Base-by-base conservation (phyloP, 2,329 filamentous ascomycete genomes). In the Penicillium sp. region DNA sequence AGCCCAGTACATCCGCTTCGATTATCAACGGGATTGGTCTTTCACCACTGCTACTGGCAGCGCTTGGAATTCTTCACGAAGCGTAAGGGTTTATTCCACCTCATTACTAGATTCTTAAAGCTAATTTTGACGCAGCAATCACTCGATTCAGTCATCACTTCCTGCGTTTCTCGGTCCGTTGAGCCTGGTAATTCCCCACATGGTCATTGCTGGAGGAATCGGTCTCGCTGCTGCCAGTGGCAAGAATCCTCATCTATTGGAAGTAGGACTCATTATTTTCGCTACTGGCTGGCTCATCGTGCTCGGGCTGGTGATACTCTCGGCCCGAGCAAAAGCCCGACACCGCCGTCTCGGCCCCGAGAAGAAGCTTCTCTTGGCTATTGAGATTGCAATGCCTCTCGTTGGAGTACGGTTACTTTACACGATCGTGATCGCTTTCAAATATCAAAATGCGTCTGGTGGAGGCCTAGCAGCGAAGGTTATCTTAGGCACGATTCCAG, bases 401-500 rank as follows among this genome's bases (percentile, higher is more conserved):
- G 47, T 64, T 24, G 64, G 64, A 7, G 22, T 51, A 10, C 56
- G 64, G 17, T n/a, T 65, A 4, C 33, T 65, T 49, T 65, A 65
- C 22, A 54, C 47, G 1, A 51, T 64, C n/a, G 47, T 28, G 4
- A 53, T 42, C 12, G 49, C 19, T 45, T 59, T 53, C 38, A 50
- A 19, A n/a, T 50, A 44, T 57, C 17, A 37, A 15, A 17, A 26
- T 22, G 22, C 45, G 24, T 33, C 54, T 17, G 53, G 47, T 24
- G 62, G 62, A 26, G 55, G 62, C 30, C 24, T 63, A n/a, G 50
- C 58, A 3, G 51, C 58, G 15, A 40, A 50, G 9, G 56, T 59
- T 3, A 59, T 76, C 26, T 75, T 77, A 54, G 75, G 75, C 47
- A 67, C 70, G 0, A 50, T 70, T 13, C 63, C 73, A 17, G 76